Evolutionary conservation across 2,329 filamentous ascomycete species (phyloP).

Genomic region (Ambrosiella beaveri): DNA sequence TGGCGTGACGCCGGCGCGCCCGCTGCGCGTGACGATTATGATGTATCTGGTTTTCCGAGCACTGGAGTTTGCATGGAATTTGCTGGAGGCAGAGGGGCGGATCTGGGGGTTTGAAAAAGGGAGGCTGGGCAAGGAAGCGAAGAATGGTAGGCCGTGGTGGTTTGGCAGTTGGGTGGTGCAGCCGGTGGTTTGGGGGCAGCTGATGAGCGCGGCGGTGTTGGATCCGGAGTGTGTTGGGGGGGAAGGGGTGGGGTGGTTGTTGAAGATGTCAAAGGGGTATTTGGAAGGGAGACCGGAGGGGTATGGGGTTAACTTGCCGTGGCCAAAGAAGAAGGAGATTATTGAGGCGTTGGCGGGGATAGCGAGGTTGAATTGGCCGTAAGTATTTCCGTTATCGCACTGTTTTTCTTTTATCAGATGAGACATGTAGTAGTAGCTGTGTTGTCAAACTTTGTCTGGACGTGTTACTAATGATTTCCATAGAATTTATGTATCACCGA

Average conservation of each 20-base stretch:
- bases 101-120: constrained; percentile 39
- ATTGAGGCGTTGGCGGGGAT: constrained; percentile 70
- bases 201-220: constrained; percentile 60
- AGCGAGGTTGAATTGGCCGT: constrained; percentile 70
- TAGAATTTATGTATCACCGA: constrained; percentile 66
- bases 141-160: constrained; percentile 58
- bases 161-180: constrained; percentile 72
- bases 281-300: constrained; percentile 53
- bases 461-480: too few relatives aligned
- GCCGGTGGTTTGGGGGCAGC: constrained; percentile 57
- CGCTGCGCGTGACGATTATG: constrained; percentile 59
- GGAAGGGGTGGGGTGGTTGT: constrained; percentile 32
- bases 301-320: constrained; percentile 48
- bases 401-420: not conserved
- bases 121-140: constrained; percentile 23
- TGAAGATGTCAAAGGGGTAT: constrained; percentile 63
- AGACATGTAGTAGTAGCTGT: not conserved
- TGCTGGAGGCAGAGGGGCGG: constrained; percentile 55
- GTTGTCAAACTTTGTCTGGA: too few relatives aligned
- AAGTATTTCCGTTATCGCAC: constrained; percentile 22
- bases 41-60: constrained; percentile 70
- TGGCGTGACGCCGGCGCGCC: constrained; percentile 49
- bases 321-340: constrained; percentile 61
- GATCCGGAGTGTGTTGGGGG: constrained; percentile 56
- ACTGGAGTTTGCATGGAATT: constrained; percentile 74